Conservation (phyloP, 2,329 filamentous ascomycete species). For the Cercospora sp. region DNA sequence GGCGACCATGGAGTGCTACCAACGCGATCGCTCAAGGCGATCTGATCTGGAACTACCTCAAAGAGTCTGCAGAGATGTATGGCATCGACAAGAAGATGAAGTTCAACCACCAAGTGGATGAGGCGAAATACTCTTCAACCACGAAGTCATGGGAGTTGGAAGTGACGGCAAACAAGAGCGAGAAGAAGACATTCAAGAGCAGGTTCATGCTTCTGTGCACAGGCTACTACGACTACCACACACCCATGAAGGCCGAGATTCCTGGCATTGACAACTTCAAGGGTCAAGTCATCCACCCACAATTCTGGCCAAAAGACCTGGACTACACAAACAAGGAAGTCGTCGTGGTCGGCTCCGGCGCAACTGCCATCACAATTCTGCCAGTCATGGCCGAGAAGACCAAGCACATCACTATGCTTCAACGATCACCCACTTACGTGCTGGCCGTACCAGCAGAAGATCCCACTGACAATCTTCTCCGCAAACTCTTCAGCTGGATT, state of each 20-base stretch:
- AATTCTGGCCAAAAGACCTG: constrained; percentile 72
- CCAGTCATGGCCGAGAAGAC: constrained; percentile 68
- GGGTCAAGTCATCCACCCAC: constrained; percentile 65
- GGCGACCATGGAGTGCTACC: constrained; percentile 64
- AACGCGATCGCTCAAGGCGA: constrained; percentile 49
- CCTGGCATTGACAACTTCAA: constrained; percentile 67
- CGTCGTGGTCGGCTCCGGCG: constrained; percentile 73
- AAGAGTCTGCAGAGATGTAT: constrained; percentile 45
- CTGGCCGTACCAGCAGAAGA: constrained; percentile 35
- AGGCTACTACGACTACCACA: constrained; percentile 74
- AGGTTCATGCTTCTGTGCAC: constrained; percentile 60
- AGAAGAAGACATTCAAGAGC: constrained; percentile 41
- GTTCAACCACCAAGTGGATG: constrained; percentile 45
- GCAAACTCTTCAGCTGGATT: constrained; percentile 28
- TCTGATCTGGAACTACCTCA: constrained; percentile 48
- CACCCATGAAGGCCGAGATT: constrained; percentile 61
- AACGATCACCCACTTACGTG: constrained; percentile 70
- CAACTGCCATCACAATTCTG: constrained; percentile 75
- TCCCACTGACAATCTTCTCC: constrained; percentile 30
- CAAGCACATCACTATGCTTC: constrained; percentile 71
- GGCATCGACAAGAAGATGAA: constrained; percentile 51
- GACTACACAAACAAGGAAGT: constrained; percentile 67
- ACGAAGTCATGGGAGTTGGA: constrained; percentile 51
- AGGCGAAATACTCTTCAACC: constrained; percentile 48
- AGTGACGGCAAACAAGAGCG: constrained; percentile 41